Base-by-base conservation (phyloP, 169 alveolate species). In the Plasmodium cynomolgi region DNA sequence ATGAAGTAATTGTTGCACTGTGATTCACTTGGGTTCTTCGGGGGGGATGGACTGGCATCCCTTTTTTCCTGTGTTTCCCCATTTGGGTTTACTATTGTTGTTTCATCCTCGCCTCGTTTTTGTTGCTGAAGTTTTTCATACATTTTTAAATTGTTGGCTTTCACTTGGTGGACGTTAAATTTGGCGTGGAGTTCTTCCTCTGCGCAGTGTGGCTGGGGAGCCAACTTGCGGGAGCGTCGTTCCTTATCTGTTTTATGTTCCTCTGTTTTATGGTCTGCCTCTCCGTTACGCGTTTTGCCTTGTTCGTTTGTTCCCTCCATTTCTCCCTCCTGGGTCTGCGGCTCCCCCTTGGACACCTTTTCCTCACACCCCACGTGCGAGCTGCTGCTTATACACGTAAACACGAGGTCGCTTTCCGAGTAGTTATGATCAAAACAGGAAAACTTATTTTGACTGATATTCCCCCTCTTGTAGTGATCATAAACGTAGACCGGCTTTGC, bases 401-500 rank as follows among this genome's bases (percentile, higher is more conserved):
- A 83, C n/a, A 83, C 81, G 26, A 83, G 82, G 44, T 83, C 91
- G 62, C 95, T 91, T 29, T 83, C 92, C 26, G 90, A 91, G 80
- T 83, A 91, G 50, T 91, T 83, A 81, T 83, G 79, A 74, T 91
- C 80, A 44, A 73, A 83, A 81, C 72, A 83, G 85, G 37, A 50
- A 81, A 39, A 91, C 62, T 91, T 91, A 82, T 81, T 75, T 73
- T 56, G n/a, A 34, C 37, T 34, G 62, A 83, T 74, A 82, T 96
- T 90, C 83, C 77, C 23, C 23, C 92, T 83, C 26, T 96, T 86
- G 39, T 84, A 81, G 50, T 96, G 97, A 56, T 96, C 95, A 37
- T 95, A 73, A 33, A 95, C 95, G 84, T 90, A 96, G 17, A 96
- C 96, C 1, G 97, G 97, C 58, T 95, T 96, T 39, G 72, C 34